These are phyloP conservation scores for Orbilia oligospora DNA, from an alignment of 2,329 filamentous ascomycete species.

Conservation along the genomic window DNA sequence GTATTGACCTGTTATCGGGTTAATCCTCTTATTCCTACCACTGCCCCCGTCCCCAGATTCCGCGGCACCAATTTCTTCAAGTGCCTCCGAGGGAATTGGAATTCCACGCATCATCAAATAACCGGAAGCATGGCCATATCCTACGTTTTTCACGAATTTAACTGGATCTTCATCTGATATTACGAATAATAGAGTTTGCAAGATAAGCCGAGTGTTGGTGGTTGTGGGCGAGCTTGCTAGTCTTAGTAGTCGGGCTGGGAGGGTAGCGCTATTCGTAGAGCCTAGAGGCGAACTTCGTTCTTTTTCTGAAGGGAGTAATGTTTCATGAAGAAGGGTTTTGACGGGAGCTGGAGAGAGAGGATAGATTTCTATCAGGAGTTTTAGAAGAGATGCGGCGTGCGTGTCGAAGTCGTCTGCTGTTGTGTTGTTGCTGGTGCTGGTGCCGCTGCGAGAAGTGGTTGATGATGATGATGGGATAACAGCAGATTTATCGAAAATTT, in stretches of 20 bases:
- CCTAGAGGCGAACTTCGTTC: conserved; percentile 86
- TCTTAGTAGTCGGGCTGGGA: conserved; percentile 82
- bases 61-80: conserved; percentile 63
- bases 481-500: conserved; percentile 42
- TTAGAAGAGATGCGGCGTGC: conserved; percentile 79
- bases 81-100: conserved; percentile 77
- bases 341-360: conserved; percentile 76
- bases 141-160: conserved; percentile 89
- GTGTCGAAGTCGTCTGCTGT: conserved; percentile 76
- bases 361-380: conserved; percentile 79
- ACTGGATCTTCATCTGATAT: conserved; percentile 84
- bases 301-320: conserved; percentile 79
- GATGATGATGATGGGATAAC: background rate
- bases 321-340: conserved; percentile 75
- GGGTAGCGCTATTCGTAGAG: conserved; percentile 73
- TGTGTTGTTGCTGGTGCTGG: background rate
- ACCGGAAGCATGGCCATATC: conserved; percentile 92
- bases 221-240: conserved; percentile 81
- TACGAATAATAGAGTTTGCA: conserved; percentile 86
- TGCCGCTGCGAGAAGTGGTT: too few species aligned
- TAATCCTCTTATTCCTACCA: conserved; percentile 70
- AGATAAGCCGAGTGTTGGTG: conserved; percentile 79
- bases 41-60: conserved; percentile 65
- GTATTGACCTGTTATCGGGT: conserved; percentile 89
- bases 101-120: conserved; percentile 90